phyloP scores from a whole-genome alignment of 768 basidiomycete species.

The Calocera viscosa region DNA sequence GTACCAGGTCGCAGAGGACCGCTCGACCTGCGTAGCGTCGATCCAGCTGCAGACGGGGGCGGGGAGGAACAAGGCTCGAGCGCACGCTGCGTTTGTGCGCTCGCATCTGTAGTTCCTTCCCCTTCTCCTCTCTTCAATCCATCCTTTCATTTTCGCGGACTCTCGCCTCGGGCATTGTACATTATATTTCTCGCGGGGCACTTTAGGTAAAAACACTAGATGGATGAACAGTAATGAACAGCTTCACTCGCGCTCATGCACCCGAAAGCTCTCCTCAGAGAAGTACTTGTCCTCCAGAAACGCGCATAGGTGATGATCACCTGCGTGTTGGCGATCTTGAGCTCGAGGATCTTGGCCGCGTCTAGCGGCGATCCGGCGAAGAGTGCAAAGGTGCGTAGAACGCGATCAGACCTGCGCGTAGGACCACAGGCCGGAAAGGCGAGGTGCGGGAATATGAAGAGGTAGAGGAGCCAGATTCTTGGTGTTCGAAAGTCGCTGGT shows the following conservation, averaged over 20 bases:
- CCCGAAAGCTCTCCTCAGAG: constrained; percentile 98
- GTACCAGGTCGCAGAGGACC: background rate
- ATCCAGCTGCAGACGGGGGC: background rate
- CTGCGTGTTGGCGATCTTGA: constrained; percentile 96
- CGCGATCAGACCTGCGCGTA: no score
- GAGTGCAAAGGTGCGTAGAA: no score
- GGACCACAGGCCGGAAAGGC: no score
- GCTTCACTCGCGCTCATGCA: constrained; percentile 95
- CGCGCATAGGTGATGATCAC: constrained; percentile 88
- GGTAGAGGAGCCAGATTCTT: no score
- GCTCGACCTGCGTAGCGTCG: background rate
- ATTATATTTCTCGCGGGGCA: no score
- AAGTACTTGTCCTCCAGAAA: constrained; percentile 98
- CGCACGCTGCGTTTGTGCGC: background rate
- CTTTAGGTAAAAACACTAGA: no score
- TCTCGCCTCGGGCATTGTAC: background rate
- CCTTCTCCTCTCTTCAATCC: background rate
- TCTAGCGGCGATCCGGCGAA: no score
- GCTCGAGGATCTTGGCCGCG: constrained; percentile 89
- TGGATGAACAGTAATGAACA: constrained; percentile 15
- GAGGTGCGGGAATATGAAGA: no score
- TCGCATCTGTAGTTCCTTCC: background rate
- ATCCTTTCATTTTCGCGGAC: background rate
- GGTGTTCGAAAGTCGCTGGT: no score
- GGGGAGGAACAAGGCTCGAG: background rate